Conservation (phyloP, 208 protist species). For the Vickermania spadyakhi region DNA sequence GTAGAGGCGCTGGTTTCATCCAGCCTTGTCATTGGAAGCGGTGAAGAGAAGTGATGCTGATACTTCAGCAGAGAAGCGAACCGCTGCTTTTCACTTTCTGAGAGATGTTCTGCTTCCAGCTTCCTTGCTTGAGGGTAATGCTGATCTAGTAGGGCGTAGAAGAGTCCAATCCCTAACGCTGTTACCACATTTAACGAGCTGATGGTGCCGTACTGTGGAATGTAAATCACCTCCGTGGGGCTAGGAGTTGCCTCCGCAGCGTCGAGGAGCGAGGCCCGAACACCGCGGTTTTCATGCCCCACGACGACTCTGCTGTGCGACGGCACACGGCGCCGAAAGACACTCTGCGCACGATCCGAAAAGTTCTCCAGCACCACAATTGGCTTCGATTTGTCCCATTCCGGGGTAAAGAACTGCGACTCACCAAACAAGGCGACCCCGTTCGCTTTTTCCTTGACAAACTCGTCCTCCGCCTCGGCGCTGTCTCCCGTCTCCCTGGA, state of each 20-base stretch:
- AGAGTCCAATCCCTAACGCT: constrained; percentile 74
- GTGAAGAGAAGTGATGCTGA: constrained; percentile 12
- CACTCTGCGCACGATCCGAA: constrained; percentile 43
- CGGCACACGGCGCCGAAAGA: constrained; percentile 40
- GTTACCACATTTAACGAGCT: constrained; percentile 87
- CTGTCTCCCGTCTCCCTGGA: not conserved
- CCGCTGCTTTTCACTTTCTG: not conserved
- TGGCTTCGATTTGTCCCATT: constrained; percentile 9
- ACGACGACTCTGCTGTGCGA: constrained; percentile 34
- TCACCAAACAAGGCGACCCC: constrained; percentile 17
- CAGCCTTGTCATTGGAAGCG: constrained; percentile 5
- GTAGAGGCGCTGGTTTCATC: constrained; percentile 12
- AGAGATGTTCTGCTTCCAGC: constrained; percentile 1
- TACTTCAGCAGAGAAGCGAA: constrained; percentile 7
- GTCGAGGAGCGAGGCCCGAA: constrained; percentile 34
- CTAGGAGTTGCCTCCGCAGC: not conserved
- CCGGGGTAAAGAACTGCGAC: not conserved
- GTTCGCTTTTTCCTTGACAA: not conserved
- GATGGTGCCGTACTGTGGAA: constrained; percentile 87
- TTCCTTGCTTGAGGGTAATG: constrained; percentile 32
- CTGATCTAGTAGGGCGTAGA: constrained; percentile 62
- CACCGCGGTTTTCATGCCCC: constrained; percentile 81
- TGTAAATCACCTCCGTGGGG: constrained; percentile 37
- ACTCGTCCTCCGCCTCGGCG: not conserved
- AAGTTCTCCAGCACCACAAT: constrained; percentile 84